Percentiles rank a stretch among this genome's conserved stretches.
Conservation (phyloP, 2,329 filamentous ascomycete species). For the Capronia americana region DNA sequence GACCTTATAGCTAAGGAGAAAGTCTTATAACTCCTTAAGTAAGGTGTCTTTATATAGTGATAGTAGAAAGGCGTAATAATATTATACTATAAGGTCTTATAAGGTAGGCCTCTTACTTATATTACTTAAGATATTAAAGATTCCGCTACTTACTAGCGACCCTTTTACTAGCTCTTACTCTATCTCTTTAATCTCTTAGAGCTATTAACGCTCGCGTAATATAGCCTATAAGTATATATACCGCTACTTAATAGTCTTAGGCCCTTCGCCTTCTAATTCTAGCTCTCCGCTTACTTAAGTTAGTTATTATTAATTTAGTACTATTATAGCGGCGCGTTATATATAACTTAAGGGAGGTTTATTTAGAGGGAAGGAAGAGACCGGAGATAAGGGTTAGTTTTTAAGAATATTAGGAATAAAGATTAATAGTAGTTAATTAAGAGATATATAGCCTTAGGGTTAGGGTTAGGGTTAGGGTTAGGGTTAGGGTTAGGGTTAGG, state of each 20-base stretch:
- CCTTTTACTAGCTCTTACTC: not conserved
- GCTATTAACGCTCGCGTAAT: not conserved
- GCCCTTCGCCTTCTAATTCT: too few relatives aligned
- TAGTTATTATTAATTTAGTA: too few relatives aligned
- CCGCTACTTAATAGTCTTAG: not conserved
- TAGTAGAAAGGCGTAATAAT: not conserved
- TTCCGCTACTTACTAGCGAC: not conserved
- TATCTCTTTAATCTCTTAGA: constrained; percentile 1
- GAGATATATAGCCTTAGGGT: too few relatives aligned
- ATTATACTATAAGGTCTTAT: not conserved
- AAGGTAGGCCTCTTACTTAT: not conserved
- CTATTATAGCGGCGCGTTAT: too few relatives aligned
- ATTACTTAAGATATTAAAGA: not conserved
- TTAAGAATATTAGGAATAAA: too few relatives aligned
- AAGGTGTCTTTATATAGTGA: not conserved
- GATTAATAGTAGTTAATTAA: too few relatives aligned
- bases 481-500: too few relatives aligned
- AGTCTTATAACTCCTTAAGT: not conserved
- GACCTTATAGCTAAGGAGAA: not conserved
- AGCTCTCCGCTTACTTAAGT: too few relatives aligned
- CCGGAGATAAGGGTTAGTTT: too few relatives aligned
- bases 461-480: too few relatives aligned
- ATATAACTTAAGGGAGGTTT: too few relatives aligned
- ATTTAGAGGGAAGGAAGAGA: too few relatives aligned
- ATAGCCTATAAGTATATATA: not conserved